Conservation (phyloP, 306 rosid species). For the Biancaea sappan region DNA sequence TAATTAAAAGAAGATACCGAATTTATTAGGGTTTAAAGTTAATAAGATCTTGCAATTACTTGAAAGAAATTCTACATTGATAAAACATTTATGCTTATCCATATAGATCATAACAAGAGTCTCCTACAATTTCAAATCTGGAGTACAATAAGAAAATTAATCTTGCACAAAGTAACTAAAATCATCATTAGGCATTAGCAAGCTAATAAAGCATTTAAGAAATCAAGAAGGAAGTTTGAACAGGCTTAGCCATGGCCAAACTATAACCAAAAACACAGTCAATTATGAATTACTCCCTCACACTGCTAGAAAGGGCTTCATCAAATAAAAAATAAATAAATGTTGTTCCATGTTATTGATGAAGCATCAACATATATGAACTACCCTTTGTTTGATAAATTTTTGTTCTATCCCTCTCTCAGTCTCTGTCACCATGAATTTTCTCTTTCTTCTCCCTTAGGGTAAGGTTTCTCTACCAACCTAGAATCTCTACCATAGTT, state of each 20-base stretch:
- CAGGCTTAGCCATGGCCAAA: not conserved
- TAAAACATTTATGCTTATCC: not conserved
- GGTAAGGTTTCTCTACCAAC: not conserved
- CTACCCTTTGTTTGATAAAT: not conserved
- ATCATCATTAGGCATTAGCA: not conserved
- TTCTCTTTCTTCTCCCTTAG: not conserved
- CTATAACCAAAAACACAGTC: not conserved
- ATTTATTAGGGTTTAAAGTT: slow-evolving; percentile 9
- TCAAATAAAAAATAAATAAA: not conserved
- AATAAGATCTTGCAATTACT: not conserved
- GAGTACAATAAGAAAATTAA: not conserved
- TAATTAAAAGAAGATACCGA: not conserved
- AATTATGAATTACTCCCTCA: not conserved
- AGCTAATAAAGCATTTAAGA: not conserved
- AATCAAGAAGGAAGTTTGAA: not conserved
- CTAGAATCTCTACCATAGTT: not conserved
- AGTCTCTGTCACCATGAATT: not conserved
- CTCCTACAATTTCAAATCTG: not conserved
- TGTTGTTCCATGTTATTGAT: not conserved
- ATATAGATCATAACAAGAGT: not conserved
- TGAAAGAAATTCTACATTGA: not conserved
- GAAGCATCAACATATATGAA: not conserved
- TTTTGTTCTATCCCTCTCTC: not conserved
- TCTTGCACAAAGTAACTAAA: not conserved
- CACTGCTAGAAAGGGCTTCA: not conserved